Percentiles rank a stretch among this genome's conserved stretches.
Evolutionary conservation across 331 rosid species (phyloP).

Genomic region (Cydonia oblonga): DNA sequence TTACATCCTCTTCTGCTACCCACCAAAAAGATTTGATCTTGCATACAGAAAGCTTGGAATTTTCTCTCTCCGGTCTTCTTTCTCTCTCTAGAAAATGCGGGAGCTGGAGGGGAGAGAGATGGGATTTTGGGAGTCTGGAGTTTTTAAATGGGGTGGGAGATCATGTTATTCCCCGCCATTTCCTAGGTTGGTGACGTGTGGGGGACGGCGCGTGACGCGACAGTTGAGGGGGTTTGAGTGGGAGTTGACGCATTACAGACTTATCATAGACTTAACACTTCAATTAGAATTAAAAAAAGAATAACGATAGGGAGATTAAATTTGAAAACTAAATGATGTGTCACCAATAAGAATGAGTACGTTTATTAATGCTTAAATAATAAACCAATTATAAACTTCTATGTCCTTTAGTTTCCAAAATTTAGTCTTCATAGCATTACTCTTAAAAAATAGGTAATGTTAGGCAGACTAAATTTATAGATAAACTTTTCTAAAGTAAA

Average conservation of each 20-base stretch:
- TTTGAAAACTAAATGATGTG: no score
- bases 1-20: constrained; percentile 9
- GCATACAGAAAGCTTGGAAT: neutral
- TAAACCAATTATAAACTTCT: no score
- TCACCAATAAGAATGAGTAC: no score
- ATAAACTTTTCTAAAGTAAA: no score
- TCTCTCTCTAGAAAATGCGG: neutral
- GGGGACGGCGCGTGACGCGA: constrained; percentile 52
- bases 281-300: neutral
- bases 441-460: no score
- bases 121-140: constrained; percentile 9
- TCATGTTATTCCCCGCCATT: constrained; percentile 59
- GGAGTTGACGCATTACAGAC: neutral
- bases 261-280: neutral
- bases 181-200: constrained; percentile 27
- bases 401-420: no score
- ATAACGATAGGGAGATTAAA: no score
- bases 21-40: neutral
- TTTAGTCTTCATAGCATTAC: no score
- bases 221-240: neutral
- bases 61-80: neutral
- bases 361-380: no score
- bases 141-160: constrained; percentile 10
- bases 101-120: constrained; percentile 15
- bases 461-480: no score